Percentiles rank a stretch among this genome's conserved stretches.
Evolutionary conservation across 805 yeast species (phyloP).

Genomic region (Brettanomyces bruxellensis): DNA sequence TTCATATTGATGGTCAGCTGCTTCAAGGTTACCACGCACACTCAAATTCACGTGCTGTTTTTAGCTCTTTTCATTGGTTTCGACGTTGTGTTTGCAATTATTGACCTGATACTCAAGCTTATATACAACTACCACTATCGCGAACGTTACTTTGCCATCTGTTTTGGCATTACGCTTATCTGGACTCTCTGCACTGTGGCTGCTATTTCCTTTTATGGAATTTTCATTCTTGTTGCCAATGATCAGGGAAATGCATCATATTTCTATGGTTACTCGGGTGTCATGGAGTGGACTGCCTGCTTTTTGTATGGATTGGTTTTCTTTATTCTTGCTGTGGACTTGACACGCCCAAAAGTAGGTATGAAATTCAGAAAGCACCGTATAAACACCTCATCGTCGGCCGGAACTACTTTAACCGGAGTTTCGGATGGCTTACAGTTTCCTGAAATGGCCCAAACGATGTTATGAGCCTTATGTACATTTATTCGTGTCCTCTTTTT

Average conservation of each 20-base stretch:
- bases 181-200: constrained; percentile 64
- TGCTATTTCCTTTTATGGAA: constrained; percentile 64
- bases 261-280: constrained; percentile 43
- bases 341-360: constrained; percentile 21
- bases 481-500: too few relatives aligned
- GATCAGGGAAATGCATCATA: constrained; percentile 20
- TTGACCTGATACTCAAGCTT: constrained; percentile 34
- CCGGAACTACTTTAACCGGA: too few relatives aligned
- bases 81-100: constrained; percentile 44
- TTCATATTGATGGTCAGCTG: constrained; percentile 70
- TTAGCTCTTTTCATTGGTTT: constrained; percentile 65
- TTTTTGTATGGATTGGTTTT: constrained; percentile 73
- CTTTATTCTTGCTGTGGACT: constrained; percentile 56
- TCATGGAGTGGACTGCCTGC: constrained; percentile 81
- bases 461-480: too few relatives aligned
- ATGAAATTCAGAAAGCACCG: too few relatives aligned
- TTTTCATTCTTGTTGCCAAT: constrained; percentile 14
- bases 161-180: constrained; percentile 42
- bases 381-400: too few relatives aligned
- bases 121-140: constrained; percentile 16
- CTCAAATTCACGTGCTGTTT: constrained; percentile 53
- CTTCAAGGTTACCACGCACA: constrained; percentile 54
- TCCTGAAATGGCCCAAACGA: too few relatives aligned
- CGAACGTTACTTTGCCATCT: constrained; percentile 26
- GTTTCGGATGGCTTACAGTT: too few relatives aligned